Base-by-base conservation (phyloP, 805 yeast species). In the Schwanniomyces sp. region DNA sequence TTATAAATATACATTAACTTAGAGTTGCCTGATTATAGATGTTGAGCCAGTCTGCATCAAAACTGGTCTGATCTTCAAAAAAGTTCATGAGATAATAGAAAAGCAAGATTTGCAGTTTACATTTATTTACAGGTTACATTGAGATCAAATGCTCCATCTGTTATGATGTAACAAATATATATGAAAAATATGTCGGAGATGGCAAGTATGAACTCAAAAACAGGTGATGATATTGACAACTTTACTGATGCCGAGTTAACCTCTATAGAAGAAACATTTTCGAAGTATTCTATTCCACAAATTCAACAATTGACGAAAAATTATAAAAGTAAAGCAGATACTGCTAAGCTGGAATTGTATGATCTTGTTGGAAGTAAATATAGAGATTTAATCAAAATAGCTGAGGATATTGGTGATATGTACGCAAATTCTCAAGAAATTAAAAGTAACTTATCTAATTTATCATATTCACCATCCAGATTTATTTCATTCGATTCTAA, bases 351-450 rank as follows among this genome's bases (percentile, higher is more conserved):
- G 9, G 67, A 71, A 37, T 55, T 73, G 12, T 76, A 72, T 47
- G 45, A 52, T 4, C 59, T 73, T 41, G 78, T 73, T 17, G 74
- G 76, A 6, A 53, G 51, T 27, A 73, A 73, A 45, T 73, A 73
- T 57, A 57, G 78, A 40, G 76, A 72, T 54, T 63, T 73, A 55
- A 71, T 73, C 40, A 61, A 64, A 40, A 72, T 73, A 11, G 74
- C 77, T n/a, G 76, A 72, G 48, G 74, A 70, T 45, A 72, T 73
- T 25, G 68, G 65, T 30, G 53, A 48, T 9, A 69, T 70, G 67
- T 59, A 62, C 50, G 36, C 45, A 1, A 42, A 54, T 16, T 57
- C 72, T 7, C 50, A 51, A 7, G 39, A 24, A 1, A 52, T 66
- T 3, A 67, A 70, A 39, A 50, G 51, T 7, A 51, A 57, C 7